phyloP scores from a whole-genome alignment of 2,329 filamentous ascomycete genomes.

The Colletotrichum simmondsii region DNA sequence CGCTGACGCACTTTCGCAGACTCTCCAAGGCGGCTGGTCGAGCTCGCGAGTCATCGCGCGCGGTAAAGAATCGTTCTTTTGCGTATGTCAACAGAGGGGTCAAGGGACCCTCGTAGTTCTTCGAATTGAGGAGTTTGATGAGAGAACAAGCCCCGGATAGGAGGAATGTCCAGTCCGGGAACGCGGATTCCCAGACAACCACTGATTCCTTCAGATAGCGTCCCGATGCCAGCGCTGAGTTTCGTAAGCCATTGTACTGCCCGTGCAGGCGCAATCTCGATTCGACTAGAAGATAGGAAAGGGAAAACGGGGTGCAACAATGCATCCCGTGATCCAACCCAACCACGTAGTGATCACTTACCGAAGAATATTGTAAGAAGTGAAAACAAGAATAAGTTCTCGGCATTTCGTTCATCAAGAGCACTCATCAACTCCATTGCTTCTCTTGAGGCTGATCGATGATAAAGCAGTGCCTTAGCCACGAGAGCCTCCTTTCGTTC shows the following conservation, averaged over 20 bases:
- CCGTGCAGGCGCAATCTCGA: background rate
- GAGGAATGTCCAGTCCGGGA: slow-evolving; percentile 46
- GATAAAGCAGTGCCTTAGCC: slow-evolving; percentile 27
- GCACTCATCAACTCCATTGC: slow-evolving; percentile 35
- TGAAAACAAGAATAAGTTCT: slow-evolving; percentile 42
- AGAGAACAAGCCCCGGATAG: slow-evolving; percentile 42
- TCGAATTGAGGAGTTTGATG: slow-evolving; percentile 35
- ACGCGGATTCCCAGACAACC: slow-evolving; percentile 40
- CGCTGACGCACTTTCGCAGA: slow-evolving; percentile 34
- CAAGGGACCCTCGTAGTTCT: slow-evolving; percentile 30
- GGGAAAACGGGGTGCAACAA: background rate
- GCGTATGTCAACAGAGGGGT: slow-evolving; percentile 38
- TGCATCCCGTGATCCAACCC: background rate
- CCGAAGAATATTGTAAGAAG: slow-evolving; percentile 47
- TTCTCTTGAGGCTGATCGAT: slow-evolving; percentile 28
- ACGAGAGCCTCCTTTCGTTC: slow-evolving; percentile 50
- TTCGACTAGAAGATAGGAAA: background rate
- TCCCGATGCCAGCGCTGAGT: slow-evolving; percentile 40
- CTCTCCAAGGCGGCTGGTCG: slow-evolving; percentile 29
- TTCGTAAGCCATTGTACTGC: background rate
- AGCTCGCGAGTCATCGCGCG: slow-evolving; percentile 3
- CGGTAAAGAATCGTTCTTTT: slow-evolving; percentile 36
- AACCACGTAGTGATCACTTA: slow-evolving; percentile 16
- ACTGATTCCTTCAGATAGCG: slow-evolving; percentile 42
- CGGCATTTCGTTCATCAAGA: slow-evolving; percentile 36